Percentiles rank a stretch among this genome's conserved stretches.
phyloP scores from a whole-genome alignment of 2,329 filamentous ascomycete genomes.

The Aaosphaeria pasadenensis region DNA sequence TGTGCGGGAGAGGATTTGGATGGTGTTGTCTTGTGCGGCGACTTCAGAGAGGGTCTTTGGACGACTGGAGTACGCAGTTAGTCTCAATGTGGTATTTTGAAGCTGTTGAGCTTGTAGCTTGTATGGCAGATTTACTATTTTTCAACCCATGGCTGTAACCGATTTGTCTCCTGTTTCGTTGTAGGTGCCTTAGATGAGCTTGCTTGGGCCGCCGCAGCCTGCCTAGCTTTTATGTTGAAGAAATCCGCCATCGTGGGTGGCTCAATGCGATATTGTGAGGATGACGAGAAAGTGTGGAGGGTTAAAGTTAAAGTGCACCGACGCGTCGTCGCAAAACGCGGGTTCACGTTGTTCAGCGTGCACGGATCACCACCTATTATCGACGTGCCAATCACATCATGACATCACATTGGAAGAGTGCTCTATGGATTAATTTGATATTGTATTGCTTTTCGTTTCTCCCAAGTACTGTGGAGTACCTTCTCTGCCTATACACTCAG shows the following conservation, averaged over 20 bases:
- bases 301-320: slow-evolving; percentile 19
- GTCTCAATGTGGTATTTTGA: background rate
- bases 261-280: background rate
- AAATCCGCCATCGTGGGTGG: slow-evolving; percentile 73
- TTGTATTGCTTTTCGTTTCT: no score
- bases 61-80: slow-evolving; percentile 56
- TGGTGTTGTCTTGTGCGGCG: slow-evolving; percentile 94
- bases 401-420: background rate
- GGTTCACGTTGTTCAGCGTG: slow-evolving; percentile 20
- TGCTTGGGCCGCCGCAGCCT: slow-evolving; percentile 67
- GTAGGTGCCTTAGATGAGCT: slow-evolving; percentile 67
- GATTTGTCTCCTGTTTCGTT: slow-evolving; percentile 59
- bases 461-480: no score
- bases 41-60: slow-evolving; percentile 94
- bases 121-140: slow-evolving; percentile 72
- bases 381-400: slow-evolving; percentile 11
- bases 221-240: slow-evolving; percentile 90
- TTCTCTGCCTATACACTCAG: no score
- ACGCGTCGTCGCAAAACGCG: slow-evolving; percentile 27
- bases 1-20: slow-evolving; percentile 86
- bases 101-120: background rate
- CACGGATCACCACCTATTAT: background rate
- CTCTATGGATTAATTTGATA: no score
- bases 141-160: slow-evolving; percentile 92
- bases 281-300: background rate